Evolutionary conservation across 306 rosid genomes (phyloP).

Genomic region (Sesbania bispinosa): DNA sequence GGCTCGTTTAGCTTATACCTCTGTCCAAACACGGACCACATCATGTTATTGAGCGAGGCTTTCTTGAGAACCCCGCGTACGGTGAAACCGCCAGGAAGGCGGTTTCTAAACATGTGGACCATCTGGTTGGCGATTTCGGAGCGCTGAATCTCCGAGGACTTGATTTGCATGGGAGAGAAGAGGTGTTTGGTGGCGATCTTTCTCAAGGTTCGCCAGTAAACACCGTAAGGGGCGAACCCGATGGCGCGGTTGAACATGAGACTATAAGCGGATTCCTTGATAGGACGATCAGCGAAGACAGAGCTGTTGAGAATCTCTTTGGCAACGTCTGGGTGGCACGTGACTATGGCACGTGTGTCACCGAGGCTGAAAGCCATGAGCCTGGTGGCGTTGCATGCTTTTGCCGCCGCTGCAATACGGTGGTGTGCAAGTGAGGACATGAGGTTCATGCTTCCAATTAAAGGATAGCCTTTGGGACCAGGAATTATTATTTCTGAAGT

Average conservation of each 20-base stretch:
- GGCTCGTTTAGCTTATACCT: conserved; percentile 31
- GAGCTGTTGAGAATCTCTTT: conserved; percentile 74
- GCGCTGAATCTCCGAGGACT: conserved; percentile 55
- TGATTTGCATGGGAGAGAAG: conserved; percentile 87
- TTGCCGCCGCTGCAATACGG: conserved; percentile 52
- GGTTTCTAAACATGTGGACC: conserved; percentile 9
- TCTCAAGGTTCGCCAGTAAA: conserved; percentile 82
- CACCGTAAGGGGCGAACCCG: conserved; percentile 86
- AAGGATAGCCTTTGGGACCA: conserved; percentile 83
- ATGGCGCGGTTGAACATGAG: conserved; percentile 88
- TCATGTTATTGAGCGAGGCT: conserved; percentile 75
- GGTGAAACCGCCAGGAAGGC: neutral
- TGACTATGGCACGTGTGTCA: conserved; percentile 58
- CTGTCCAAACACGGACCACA: conserved; percentile 81
- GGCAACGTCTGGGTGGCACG: conserved; percentile 72
- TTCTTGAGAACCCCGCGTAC: conserved; percentile 47
- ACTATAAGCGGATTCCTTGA: conserved; percentile 83
- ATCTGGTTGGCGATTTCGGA: conserved; percentile 50
- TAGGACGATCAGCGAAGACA: conserved; percentile 78
- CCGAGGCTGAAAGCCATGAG: conserved; percentile 95
- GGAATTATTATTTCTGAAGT: no score
- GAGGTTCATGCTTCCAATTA: conserved; percentile 72
- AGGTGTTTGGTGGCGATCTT: conserved; percentile 72
- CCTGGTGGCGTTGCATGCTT: conserved; percentile 53
- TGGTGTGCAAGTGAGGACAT: conserved; percentile 73